phyloP scores from a whole-genome alignment of 2,329 filamentous ascomycete species.

The Paraphoma chrysanthemicola region DNA sequence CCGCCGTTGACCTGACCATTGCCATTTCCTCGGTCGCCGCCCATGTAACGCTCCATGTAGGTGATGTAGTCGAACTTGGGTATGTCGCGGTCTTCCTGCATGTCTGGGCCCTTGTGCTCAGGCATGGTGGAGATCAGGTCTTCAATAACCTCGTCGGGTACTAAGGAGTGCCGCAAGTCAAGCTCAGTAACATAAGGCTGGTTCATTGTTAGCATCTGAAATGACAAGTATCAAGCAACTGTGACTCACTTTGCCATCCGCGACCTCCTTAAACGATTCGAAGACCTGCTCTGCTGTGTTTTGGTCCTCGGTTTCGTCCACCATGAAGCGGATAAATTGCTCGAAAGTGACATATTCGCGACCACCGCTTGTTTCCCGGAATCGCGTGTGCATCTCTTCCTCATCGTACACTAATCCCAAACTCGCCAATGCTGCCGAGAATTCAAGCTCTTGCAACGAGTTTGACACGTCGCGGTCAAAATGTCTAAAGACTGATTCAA shows the following conservation, averaged over 20 bases:
- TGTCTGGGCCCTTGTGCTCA: conserved; percentile 79
- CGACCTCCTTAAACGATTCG: conserved; percentile 96
- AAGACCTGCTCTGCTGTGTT: conserved; percentile 99
- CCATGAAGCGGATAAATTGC: conserved; percentile 99
- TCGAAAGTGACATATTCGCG: conserved; percentile 89
- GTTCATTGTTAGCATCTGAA: conserved; percentile 10
- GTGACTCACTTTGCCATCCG: conserved; percentile 80
- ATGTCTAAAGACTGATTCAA: conserved; percentile 97
- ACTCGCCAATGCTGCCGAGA: conserved; percentile 93
- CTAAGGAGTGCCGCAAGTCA: conserved; percentile 91
- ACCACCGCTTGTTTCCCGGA: conserved; percentile 82
- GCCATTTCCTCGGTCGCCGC: conserved; percentile 28
- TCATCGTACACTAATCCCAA: conserved; percentile 95
- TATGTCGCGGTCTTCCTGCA: conserved; percentile 81
- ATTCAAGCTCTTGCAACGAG: conserved; percentile 89
- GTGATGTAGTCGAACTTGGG: conserved; percentile 95
- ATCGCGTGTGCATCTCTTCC: conserved; percentile 97
- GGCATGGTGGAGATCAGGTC: conserved; percentile 90
- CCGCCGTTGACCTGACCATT: conserved; percentile 31
- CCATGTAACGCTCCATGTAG: conserved; percentile 83
- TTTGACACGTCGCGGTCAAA: conserved; percentile 95
- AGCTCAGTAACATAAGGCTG: conserved; percentile 96
- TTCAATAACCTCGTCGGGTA: conserved; percentile 96
- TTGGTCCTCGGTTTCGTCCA: conserved; percentile 97
- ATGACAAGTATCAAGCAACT: too few species aligned